These are phyloP conservation scores for Fomitopsis betulina DNA, from an alignment of 1,284 basidiomycete species.

Conservation along the genomic window DNA sequence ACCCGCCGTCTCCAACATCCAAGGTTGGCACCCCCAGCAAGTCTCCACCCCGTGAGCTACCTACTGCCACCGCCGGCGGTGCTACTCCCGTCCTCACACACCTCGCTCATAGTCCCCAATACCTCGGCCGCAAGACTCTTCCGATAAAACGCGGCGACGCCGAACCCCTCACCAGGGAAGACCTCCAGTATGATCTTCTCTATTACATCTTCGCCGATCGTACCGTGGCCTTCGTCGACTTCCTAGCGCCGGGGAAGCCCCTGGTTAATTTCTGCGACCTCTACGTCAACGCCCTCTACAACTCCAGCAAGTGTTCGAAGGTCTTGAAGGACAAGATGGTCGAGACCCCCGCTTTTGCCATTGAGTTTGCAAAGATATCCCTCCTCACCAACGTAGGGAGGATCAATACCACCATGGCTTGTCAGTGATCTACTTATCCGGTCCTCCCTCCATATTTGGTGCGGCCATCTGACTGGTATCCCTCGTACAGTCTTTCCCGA, in stretches of 20 bases:
- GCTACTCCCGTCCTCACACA: conserved; percentile 2
- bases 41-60: conserved; percentile 28
- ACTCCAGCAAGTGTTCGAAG: conserved; percentile 64
- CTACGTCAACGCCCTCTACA: conserved; percentile 68
- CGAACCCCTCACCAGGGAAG: conserved; percentile 55
- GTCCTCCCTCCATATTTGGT: not conserved
- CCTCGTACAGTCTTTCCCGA: conserved; percentile 58
- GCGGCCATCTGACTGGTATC: conserved; percentile 2
- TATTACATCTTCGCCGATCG: conserved; percentile 64
- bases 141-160: conserved; percentile 57
- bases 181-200: conserved; percentile 77
- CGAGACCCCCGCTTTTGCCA: conserved; percentile 59
- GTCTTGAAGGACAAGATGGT: conserved; percentile 67
- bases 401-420: conserved; percentile 84
- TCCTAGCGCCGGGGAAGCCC: conserved; percentile 27
- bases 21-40: conserved; percentile 27
- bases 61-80: conserved; percentile 5
- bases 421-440: conserved; percentile 37
- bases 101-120: conserved; percentile 27
- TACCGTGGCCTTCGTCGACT: conserved; percentile 47
- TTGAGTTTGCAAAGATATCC: conserved; percentile 74
- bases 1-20: conserved; percentile 18
- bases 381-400: conserved; percentile 78
- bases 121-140: conserved; percentile 35
- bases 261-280: conserved; percentile 66